Evolutionary conservation across 352 stramenopile genomes (phyloP).

Genomic region (Pythium inflatum): DNA sequence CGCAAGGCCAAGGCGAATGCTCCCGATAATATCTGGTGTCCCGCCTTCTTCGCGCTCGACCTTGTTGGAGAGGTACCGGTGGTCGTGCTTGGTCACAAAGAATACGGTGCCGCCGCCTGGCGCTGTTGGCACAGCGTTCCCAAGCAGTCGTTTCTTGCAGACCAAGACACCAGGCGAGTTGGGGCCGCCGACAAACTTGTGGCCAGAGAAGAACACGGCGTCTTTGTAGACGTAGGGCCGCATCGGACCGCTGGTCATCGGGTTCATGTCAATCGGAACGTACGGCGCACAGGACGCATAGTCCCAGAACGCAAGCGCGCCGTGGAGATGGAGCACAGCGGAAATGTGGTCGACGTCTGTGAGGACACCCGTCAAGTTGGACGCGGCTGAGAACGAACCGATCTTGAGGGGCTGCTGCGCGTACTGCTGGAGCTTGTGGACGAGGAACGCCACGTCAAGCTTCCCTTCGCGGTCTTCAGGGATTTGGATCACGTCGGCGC

Average conservation of each 20-base stretch:
- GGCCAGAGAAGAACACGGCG: slow-evolving; percentile 92
- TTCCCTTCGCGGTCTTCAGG: slow-evolving; percentile 40
- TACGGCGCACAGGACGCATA: slow-evolving; percentile 94
- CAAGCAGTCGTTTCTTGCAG: slow-evolving; percentile 88
- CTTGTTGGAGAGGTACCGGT: slow-evolving; percentile 81
- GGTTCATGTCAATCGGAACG: slow-evolving; percentile 94
- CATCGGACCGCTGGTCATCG: slow-evolving; percentile 35
- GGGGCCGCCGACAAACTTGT: slow-evolving; percentile 96
- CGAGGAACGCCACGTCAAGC: slow-evolving; percentile 58
- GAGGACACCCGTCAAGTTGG: slow-evolving; percentile 93
- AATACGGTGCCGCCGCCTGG: slow-evolving; percentile 52
- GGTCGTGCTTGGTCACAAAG: slow-evolving; percentile 48
- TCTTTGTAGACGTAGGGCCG: slow-evolving; percentile 78
- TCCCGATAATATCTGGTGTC: slow-evolving; percentile 92
- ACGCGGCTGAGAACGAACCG: slow-evolving; percentile 88
- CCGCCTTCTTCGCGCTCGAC: slow-evolving; percentile 96
- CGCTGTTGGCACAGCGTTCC: slow-evolving; percentile 47
- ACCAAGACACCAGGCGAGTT: slow-evolving; percentile 91
- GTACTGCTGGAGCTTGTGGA: slow-evolving; percentile 50
- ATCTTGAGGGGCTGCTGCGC: slow-evolving; percentile 50
- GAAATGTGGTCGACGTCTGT: slow-evolving; percentile 85
- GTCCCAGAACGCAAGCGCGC: slow-evolving; percentile 93
- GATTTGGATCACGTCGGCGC: slow-evolving; percentile 64
- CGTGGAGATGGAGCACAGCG: slow-evolving; percentile 83
- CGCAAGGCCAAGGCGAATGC: slow-evolving; percentile 87